Evolutionary conservation across 768 basidiomycete genomes (phyloP).

Genomic region (Guyanaporus albipodus): DNA sequence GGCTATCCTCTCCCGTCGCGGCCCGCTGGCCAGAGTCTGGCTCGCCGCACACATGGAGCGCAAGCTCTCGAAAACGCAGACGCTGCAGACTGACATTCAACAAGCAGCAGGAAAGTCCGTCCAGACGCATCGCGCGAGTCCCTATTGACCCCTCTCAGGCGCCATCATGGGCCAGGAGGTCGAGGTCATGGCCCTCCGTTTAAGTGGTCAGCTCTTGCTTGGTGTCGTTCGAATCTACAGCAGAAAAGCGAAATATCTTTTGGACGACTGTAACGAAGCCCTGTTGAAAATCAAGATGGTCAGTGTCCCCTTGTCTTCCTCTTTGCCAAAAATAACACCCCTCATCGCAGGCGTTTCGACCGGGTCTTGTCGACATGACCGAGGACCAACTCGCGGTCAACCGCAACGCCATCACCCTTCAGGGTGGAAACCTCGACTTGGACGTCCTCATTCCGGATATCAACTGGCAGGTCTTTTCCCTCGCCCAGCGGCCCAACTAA

Average conservation of each 20-base stretch:
- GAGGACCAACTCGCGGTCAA: slow-evolving; percentile 89
- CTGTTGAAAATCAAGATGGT: slow-evolving; percentile 95
- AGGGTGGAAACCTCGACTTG: slow-evolving; percentile 71
- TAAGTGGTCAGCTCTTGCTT: slow-evolving; percentile 94
- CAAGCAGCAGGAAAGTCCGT: slow-evolving; percentile 71
- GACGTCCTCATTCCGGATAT: slow-evolving; percentile 77
- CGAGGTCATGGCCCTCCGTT: slow-evolving; percentile 88
- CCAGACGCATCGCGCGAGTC: not conserved
- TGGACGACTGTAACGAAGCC: slow-evolving; percentile 98
- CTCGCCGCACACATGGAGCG: slow-evolving; percentile 98
- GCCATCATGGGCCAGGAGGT: slow-evolving; percentile 94
- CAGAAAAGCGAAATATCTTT: slow-evolving; percentile 93
- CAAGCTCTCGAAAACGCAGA: slow-evolving; percentile 94
- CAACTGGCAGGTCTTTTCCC: slow-evolving; percentile 55
- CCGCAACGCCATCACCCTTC: slow-evolving; percentile 85
- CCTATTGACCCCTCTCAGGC: slow-evolving; percentile 38
- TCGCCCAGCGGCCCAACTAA: slow-evolving; percentile 3
- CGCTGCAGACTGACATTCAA: slow-evolving; percentile 91
- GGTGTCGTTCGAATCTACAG: slow-evolving; percentile 98
- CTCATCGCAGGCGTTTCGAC: slow-evolving; percentile 75
- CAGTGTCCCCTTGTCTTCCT: not conserved
- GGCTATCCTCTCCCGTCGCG: slow-evolving; percentile 88
- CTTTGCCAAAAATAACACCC: not conserved
- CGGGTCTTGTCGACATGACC: slow-evolving; percentile 93
- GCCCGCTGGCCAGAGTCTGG: slow-evolving; percentile 96